Evolutionary conservation across 176 grass and related monocot species (phyloP).

Genomic region (Pontederia paniculata): DNA sequence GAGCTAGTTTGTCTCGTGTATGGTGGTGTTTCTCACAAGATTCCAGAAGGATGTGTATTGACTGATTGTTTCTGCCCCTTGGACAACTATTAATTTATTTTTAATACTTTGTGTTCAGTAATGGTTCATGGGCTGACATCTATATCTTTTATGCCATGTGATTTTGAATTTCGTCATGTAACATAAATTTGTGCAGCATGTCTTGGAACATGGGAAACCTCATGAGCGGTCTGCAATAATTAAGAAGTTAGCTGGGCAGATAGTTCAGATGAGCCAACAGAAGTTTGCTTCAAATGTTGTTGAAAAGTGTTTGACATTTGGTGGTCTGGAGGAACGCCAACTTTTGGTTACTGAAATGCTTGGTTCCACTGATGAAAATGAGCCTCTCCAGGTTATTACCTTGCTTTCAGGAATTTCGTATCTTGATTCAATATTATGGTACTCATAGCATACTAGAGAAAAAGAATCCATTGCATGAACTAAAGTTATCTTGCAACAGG

Average conservation of each 20-base stretch:
- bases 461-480: no score
- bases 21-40: no score
- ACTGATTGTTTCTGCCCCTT: no score
- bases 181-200: slow-evolving; percentile 41
- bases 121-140: background rate
- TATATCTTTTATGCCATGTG: background rate
- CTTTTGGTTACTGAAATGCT: slow-evolving; percentile 87
- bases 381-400: slow-evolving; percentile 64
- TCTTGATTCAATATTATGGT: background rate
- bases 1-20: no score
- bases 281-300: slow-evolving; percentile 98
- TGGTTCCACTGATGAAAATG: slow-evolving; percentile 85
- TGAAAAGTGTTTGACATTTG: slow-evolving; percentile 90
- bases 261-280: slow-evolving; percentile 96
- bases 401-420: background rate
- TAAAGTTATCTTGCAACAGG: no score
- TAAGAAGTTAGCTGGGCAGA: slow-evolving; percentile 80
- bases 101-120: no score
- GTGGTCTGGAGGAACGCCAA: slow-evolving; percentile 60
- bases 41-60: no score
- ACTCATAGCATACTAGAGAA: no score
- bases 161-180: background rate
- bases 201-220: slow-evolving; percentile 84
- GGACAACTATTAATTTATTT: no score
- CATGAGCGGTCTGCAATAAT: slow-evolving; percentile 69